These are phyloP conservation scores for Leptodontidium sp. DNA, from an alignment of 2,329 filamentous ascomycete genomes.

Conservation along the genomic window DNA sequence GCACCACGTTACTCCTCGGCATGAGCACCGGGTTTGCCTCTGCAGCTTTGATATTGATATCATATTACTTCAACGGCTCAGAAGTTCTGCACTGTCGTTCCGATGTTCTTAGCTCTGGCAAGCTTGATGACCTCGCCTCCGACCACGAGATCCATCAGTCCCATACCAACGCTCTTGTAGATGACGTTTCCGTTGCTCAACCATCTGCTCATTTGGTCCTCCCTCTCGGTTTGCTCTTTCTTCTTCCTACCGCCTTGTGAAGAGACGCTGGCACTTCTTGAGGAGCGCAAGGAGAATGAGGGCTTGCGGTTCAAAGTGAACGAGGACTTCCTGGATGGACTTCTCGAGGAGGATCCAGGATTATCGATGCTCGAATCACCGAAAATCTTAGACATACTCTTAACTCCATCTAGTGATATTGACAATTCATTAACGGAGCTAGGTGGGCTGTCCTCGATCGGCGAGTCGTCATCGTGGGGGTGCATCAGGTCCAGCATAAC, in stretches of 20 bases:
- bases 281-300: slow-evolving; percentile 25
- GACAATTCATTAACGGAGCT: slow-evolving; percentile 18
- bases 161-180: slow-evolving; percentile 73
- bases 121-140: slow-evolving; percentile 65
- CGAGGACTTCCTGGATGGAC: slow-evolving; percentile 37
- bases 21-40: not conserved
- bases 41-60: not conserved
- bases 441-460: slow-evolving; percentile 28
- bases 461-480: slow-evolving; percentile 31
- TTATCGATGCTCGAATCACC: slow-evolving; percentile 25
- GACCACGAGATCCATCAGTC: slow-evolving; percentile 71
- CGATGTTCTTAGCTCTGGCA: slow-evolving; percentile 62
- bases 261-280: slow-evolving; percentile 28
- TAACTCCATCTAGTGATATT: slow-evolving; percentile 19
- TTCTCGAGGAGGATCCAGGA: slow-evolving; percentile 17
- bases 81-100: slow-evolving; percentile 61
- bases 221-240: slow-evolving; percentile 46
- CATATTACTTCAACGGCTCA: slow-evolving; percentile 41
- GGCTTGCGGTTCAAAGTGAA: slow-evolving; percentile 33
- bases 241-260: slow-evolving; percentile 35
- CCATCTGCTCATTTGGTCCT: slow-evolving; percentile 63
- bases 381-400: slow-evolving; percentile 29
- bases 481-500: slow-evolving; percentile 61
- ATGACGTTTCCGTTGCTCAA: slow-evolving; percentile 69
- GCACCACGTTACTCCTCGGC: not conserved